Conservation (phyloP, 2,329 filamentous ascomycete genomes). For the Sporothrix inflata region DNA sequence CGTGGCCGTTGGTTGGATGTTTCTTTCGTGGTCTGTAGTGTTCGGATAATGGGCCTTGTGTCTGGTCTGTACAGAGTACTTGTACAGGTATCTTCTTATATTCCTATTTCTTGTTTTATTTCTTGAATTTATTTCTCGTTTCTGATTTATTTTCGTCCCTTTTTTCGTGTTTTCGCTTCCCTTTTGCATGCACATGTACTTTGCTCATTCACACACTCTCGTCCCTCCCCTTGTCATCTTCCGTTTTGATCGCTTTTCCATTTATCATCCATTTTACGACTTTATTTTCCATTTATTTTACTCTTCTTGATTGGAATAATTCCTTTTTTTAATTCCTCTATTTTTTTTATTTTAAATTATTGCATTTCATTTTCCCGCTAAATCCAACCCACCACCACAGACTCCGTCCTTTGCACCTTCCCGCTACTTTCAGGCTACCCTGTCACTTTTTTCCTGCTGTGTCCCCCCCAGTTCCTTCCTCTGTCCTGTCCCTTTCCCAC, state of each 20-base stretch:
- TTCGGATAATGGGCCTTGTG: constrained; percentile 9
- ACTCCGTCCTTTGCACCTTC: constrained; percentile 15
- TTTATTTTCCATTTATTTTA: constrained; percentile 21
- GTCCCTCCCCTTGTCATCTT: neutral
- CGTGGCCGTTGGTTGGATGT: neutral
- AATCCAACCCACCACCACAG: constrained; percentile 22
- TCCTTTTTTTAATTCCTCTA: neutral
- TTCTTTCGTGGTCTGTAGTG: neutral
- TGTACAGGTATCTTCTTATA: neutral
- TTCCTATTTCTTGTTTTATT: neutral
- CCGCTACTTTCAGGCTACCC: constrained; percentile 3
- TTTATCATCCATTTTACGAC: neutral
- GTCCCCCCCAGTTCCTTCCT: constrained; percentile 1
- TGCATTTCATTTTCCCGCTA: constrained; percentile 27
- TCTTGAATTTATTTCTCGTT: neutral
- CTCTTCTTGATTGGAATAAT: constrained; percentile 6
- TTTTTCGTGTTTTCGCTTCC: neutral
- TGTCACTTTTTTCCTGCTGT: constrained; percentile 12
- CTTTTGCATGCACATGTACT: neutral
- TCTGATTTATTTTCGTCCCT: neutral
- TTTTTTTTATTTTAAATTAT: constrained; percentile 11
- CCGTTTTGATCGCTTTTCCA: neutral
- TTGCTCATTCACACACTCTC: neutral
- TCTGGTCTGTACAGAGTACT: neutral
- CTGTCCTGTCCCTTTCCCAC: neutral